Conservation (phyloP, 257 asterid genomes). For the Solanum pinnatisectum region DNA sequence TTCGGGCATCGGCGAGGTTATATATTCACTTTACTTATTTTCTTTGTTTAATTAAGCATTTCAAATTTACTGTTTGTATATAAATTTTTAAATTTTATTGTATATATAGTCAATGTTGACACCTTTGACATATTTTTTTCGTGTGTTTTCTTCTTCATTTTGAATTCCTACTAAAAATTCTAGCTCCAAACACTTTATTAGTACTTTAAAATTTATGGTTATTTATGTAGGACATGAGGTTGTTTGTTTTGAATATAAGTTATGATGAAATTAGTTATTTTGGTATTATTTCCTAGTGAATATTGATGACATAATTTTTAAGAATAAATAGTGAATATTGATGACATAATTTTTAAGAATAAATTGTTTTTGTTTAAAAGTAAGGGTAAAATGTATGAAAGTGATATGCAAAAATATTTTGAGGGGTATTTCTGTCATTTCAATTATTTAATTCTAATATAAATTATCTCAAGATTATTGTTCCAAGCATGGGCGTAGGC, state of each 20-base stretch:
- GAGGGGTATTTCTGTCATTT: not conserved
- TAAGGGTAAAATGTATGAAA: not conserved
- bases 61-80: not conserved
- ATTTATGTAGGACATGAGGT: not conserved
- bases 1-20: constrained; percentile 89
- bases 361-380: not conserved
- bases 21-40: not conserved
- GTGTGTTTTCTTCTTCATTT: too few species aligned
- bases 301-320: not conserved
- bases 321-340: not conserved
- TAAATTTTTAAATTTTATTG: too few species aligned
- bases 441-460: too few species aligned
- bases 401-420: not conserved
- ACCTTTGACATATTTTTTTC: too few species aligned
- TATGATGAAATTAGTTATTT: too few species aligned
- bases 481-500: too few species aligned
- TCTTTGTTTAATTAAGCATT: not conserved
- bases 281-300: not conserved
- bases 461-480: too few species aligned
- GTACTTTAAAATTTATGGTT: too few species aligned
- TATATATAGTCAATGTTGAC: too few species aligned
- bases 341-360: not conserved
- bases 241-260: not conserved
- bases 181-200: too few species aligned
- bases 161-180: too few species aligned